Evolutionary conservation across 352 stramenopile genomes (phyloP).

Genomic region (Globisporangium spiculum): DNA sequence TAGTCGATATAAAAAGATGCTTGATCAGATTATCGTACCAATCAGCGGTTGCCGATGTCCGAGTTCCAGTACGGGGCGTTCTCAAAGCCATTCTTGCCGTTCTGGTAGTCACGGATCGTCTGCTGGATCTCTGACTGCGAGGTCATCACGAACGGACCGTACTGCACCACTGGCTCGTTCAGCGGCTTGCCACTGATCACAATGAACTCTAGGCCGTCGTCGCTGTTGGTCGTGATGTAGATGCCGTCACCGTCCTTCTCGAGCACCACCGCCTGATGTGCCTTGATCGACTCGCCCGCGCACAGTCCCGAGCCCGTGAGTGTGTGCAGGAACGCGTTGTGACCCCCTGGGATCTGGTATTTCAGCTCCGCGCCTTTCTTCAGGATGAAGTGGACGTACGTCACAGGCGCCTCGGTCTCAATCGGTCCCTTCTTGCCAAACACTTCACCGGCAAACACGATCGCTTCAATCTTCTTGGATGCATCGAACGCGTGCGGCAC

Average conservation of each 20-base stretch:
- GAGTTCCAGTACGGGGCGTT: constrained; percentile 54
- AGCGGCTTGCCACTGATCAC: constrained; percentile 54
- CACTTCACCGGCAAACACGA: constrained; percentile 28
- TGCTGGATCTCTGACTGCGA: constrained; percentile 50
- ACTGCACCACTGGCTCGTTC: constrained; percentile 61
- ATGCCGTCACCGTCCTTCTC: constrained; percentile 49
- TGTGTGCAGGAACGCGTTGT: constrained; percentile 27
- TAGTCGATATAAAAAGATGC: no score
- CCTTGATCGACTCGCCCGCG: constrained; percentile 7
- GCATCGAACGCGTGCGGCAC: constrained; percentile 17
- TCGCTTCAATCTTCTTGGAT: constrained; percentile 18
- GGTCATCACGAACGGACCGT: constrained; percentile 76
- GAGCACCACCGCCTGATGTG: constrained; percentile 34
- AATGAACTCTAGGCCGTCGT: constrained; percentile 49
- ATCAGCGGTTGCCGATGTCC: constrained; percentile 36
- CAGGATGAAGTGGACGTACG: constrained; percentile 30
- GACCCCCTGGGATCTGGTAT: constrained; percentile 18
- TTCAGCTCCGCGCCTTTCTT: constrained; percentile 12
- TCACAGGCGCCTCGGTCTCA: constrained; percentile 26
- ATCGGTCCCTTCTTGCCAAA: constrained; percentile 25
- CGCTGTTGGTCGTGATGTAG: constrained; percentile 29
- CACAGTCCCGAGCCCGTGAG: constrained; percentile 11
- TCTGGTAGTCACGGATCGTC: constrained; percentile 54
- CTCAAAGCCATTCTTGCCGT: constrained; percentile 63
- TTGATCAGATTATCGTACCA: background rate